phyloP scores from a whole-genome alignment of 352 stramenopile species.

The Pythium aphanidermatum region DNA sequence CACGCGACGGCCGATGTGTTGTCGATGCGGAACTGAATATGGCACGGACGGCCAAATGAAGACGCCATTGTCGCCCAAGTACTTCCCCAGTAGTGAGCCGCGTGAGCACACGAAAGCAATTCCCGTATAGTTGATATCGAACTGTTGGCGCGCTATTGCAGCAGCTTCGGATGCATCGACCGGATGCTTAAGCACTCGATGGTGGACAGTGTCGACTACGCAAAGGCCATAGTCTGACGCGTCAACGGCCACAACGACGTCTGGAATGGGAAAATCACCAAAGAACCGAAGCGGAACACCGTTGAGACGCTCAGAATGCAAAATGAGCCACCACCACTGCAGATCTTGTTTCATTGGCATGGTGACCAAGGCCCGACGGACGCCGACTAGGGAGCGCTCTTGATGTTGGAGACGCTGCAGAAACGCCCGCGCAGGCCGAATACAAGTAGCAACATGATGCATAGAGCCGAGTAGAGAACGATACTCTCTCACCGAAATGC shows the following conservation, averaged over 20 bases:
- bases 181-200: not conserved
- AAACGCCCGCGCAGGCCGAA: slow-evolving; percentile 5
- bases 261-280: not conserved
- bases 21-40: slow-evolving; percentile 9
- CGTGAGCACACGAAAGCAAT: no score
- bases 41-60: not conserved
- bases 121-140: no score
- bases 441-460: slow-evolving; percentile 19
- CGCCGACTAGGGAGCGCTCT: slow-evolving; percentile 1
- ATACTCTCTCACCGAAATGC: slow-evolving; percentile 1
- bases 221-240: slow-evolving; percentile 12
- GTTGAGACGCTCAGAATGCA: slow-evolving; percentile 8
- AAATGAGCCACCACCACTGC: slow-evolving; percentile 10
- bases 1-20: slow-evolving; percentile 7
- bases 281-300: slow-evolving; percentile 11
- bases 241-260: slow-evolving; percentile 15
- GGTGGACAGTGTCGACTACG: not conserved
- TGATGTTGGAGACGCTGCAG: slow-evolving; percentile 4
- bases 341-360: slow-evolving; percentile 12
- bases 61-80: no score
- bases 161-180: no score
- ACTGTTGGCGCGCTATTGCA: no score
- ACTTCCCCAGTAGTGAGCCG: no score
- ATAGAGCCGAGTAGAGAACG: slow-evolving; percentile 11
- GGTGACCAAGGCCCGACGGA: not conserved